Percentiles rank a stretch among this genome's conserved stretches.
Conservation (phyloP, 192 early-diverging fungal genomes). For the Endogone sp. region DNA sequence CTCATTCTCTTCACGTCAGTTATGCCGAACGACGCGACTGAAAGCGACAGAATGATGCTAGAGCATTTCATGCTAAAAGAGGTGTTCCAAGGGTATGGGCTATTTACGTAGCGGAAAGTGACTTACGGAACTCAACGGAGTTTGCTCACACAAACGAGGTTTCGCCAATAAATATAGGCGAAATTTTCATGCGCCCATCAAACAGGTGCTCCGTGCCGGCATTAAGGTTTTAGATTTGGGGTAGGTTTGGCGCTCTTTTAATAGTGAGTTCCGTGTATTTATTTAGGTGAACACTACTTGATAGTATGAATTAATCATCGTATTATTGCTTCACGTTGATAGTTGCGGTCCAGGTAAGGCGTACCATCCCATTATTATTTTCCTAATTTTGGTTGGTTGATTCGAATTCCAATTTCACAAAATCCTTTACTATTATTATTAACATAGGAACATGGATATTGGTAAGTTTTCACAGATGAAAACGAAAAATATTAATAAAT, state of each 20-base stretch:
- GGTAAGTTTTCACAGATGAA: no score
- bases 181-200: neutral
- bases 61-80: neutral
- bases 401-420: no score
- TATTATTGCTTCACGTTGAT: no score
- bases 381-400: no score
- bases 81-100: neutral
- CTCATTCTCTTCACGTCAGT: no score
- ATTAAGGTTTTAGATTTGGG: constrained; percentile 21
- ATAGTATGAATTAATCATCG: no score
- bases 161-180: neutral
- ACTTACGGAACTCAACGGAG: neutral
- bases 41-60: neutral
- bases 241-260: constrained; percentile 17
- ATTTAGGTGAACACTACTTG: neutral
- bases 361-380: no score
- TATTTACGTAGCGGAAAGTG: no score
- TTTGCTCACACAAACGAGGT: neutral
- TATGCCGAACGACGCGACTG: neutral
- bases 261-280: constrained; percentile 1
- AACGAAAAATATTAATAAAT: no score
- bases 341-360: no score
- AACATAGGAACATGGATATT: no score
- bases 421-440: no score
- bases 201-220: neutral